These are phyloP conservation scores for Phytophthora cactorum DNA, from an alignment of 352 stramenopile species.

Conservation along the genomic window DNA sequence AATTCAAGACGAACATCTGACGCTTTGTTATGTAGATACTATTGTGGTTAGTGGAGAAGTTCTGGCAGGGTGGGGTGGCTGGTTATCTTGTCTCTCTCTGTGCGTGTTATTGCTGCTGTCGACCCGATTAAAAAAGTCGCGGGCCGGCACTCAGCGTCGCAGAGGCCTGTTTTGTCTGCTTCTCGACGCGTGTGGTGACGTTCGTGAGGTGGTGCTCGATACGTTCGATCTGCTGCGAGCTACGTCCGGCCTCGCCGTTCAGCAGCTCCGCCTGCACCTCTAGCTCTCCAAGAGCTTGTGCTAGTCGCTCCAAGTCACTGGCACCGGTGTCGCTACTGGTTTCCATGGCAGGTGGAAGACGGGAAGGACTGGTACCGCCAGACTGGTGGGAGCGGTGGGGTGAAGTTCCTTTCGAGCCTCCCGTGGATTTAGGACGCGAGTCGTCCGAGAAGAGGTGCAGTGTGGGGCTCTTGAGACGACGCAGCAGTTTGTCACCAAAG, in stretches of 20 bases:
- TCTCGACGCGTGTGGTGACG: slow-evolving; percentile 72
- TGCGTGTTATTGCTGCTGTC: slow-evolving; percentile 6
- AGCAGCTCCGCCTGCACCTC: slow-evolving; percentile 74
- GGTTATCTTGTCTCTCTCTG: not conserved
- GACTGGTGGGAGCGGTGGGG: slow-evolving; percentile 26
- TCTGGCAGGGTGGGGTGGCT: not conserved
- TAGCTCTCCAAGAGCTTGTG: slow-evolving; percentile 67
- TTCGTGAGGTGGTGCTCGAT: slow-evolving; percentile 70
- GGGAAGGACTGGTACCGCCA: slow-evolving; percentile 12
- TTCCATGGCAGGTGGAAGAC: slow-evolving; percentile 24
- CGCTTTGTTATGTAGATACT: not conserved
- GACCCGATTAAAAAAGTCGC: slow-evolving; percentile 45
- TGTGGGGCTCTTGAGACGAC: slow-evolving; percentile 70
- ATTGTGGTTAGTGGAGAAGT: not conserved
- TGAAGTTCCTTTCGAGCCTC: slow-evolving; percentile 19
- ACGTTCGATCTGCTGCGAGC: slow-evolving; percentile 76
- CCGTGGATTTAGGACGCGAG: slow-evolving; percentile 28
- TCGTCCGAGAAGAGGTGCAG: slow-evolving; percentile 74
- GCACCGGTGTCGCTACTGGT: slow-evolving; percentile 22
- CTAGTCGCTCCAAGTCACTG: slow-evolving; percentile 69
- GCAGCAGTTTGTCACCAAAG: slow-evolving; percentile 76
- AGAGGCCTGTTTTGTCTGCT: slow-evolving; percentile 73
- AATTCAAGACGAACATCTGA: slow-evolving; percentile 8
- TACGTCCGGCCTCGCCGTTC: slow-evolving; percentile 67
- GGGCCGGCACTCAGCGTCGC: slow-evolving; percentile 42